Evolutionary conservation across 2,329 filamentous ascomycete species (phyloP), one percentile per base, ranked within the genome.

Genomic region (Sarocladium kiliense): DNA sequence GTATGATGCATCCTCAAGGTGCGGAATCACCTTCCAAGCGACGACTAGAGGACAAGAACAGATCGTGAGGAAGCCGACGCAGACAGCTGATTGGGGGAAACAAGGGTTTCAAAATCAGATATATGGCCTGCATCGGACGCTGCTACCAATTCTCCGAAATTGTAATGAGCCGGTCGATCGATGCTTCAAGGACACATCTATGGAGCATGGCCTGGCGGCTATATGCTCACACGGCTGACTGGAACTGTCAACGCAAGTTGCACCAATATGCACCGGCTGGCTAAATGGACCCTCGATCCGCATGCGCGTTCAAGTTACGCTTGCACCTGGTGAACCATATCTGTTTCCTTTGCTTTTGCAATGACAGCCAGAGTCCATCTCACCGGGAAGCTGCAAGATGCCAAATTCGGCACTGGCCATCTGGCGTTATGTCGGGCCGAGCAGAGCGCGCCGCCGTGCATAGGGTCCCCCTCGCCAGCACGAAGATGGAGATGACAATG

Each of bases 81-180:
- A 44, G 30, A 7, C 30, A 32, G 6, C 12, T 44, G 18, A 44
- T 21, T 44, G 19, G 39, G 39, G 39, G 39, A 18, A n/a, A 44
- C 19, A 9, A 21, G 6, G 6, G n/a, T 14, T 21, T 44, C 19
- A 23, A 51, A 51, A 36, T 34, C 18, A 19, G 47, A 34, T 51
- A 51, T 23, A 21, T 51, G 30, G 36, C 26, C 26, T 51, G 47
- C 47, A 18, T 51, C 47, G 47, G 47, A 51, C 30, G 11, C 27
- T 51, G 47, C 4, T 36, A 27, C 47, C 47, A 51, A 51, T 34
- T 51, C 47, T 51, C 47, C 47, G 47, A 49, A 27, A 19, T 19
- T 30, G 25, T 49, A 49, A 51, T 36, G 27, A 51, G 23, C 26
- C 27, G 47, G 47, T 21, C 47, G 47, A 51, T 51, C 47, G 16